phyloP scores from a whole-genome alignment of 225 moss, liverwort and hornwort genomes.

The Ulota crispa region DNA sequence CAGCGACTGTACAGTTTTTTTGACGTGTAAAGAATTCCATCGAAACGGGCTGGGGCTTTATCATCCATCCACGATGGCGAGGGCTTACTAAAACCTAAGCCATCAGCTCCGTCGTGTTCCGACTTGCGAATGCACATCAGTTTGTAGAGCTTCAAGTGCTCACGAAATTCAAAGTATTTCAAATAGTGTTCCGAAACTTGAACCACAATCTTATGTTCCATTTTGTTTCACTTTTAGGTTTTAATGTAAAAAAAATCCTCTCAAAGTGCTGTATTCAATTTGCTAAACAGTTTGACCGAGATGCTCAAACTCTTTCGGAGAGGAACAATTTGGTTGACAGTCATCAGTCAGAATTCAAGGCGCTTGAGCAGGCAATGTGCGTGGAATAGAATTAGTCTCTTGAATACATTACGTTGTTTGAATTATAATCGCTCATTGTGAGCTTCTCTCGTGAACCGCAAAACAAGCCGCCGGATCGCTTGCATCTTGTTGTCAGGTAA shows the following conservation, averaged over 20 bases:
- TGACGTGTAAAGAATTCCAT: background rate
- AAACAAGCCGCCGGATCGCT: background rate
- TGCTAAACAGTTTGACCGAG: background rate
- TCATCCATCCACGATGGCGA: background rate
- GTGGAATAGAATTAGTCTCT: background rate
- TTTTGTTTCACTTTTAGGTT: background rate
- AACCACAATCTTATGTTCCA: background rate
- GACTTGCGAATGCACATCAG: background rate
- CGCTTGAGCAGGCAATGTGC: background rate
- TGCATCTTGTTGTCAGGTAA: background rate
- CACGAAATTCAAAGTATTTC: background rate
- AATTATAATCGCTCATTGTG: background rate
- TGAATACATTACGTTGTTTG: background rate
- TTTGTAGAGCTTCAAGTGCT: too few relatives aligned
- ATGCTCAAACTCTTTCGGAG: background rate
- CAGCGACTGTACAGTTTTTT: too few relatives aligned
- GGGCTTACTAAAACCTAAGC: constrained; percentile 1
- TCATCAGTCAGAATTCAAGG: background rate
- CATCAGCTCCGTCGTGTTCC: background rate
- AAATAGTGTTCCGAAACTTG: background rate
- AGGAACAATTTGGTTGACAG: background rate
- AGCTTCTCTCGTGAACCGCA: background rate
- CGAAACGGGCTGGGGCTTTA: background rate
- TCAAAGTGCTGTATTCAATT: background rate
- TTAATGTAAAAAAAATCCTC: background rate